A percentile compares a stretch with the other conserved stretches of the same genome.
Evolutionary conservation across 2,329 filamentous ascomycete genomes (phyloP).

Genomic region (Pseudogymnoascus sp.): DNA sequence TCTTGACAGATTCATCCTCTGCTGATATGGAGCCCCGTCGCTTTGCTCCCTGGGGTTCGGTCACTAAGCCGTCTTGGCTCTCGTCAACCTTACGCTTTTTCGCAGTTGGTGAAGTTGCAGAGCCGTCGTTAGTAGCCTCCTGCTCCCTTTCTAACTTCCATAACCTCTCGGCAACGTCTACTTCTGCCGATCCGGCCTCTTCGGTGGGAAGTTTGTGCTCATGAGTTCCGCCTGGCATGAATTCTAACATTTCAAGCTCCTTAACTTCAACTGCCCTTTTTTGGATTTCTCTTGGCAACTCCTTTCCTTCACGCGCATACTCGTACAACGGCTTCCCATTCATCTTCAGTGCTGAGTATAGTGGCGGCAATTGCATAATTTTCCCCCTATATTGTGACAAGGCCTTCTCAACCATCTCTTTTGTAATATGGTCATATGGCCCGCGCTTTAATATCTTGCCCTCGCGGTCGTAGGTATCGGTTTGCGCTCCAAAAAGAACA

Average conservation of each 20-base stretch:
- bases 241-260: slow-evolving; percentile 75
- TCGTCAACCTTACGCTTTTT: slow-evolving; percentile 26
- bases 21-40: slow-evolving; percentile 13
- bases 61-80: slow-evolving; percentile 24
- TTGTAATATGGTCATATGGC: slow-evolving; percentile 73
- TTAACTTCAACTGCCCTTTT: slow-evolving; percentile 69
- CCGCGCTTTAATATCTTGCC: slow-evolving; percentile 74
- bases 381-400: slow-evolving; percentile 69
- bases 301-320: slow-evolving; percentile 83
- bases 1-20: slow-evolving; percentile 17
- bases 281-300: slow-evolving; percentile 77
- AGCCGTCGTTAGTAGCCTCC: slow-evolving; percentile 28
- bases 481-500: slow-evolving; percentile 82
- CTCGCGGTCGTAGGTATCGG: slow-evolving; percentile 82
- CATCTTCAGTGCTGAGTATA: slow-evolving; percentile 89
- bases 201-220: slow-evolving; percentile 69
- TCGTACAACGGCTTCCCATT: slow-evolving; percentile 93
- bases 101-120: slow-evolving; percentile 26
- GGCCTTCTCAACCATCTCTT: slow-evolving; percentile 66
- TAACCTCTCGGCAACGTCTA: slow-evolving; percentile 64
- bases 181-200: slow-evolving; percentile 68
- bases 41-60: slow-evolving; percentile 22
- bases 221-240: slow-evolving; percentile 74
- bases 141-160: slow-evolving; percentile 51
- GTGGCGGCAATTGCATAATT: slow-evolving; percentile 80